phyloP scores from a whole-genome alignment of 192 early-diverging fungal species.

The Coemansia sp. region DNA sequence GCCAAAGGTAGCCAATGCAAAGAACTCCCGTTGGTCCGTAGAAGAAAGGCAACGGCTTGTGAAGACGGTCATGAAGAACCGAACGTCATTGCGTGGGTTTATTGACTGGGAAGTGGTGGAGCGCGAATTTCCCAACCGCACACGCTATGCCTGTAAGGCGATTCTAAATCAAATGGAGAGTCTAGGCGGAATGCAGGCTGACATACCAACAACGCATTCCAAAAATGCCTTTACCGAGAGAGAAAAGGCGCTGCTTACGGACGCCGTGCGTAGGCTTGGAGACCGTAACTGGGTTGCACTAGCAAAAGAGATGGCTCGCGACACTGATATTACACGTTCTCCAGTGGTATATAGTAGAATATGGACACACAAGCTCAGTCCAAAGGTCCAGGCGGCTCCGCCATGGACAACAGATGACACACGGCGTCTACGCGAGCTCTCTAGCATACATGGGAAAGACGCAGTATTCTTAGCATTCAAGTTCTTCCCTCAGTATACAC shows the following conservation, averaged over 20 bases:
- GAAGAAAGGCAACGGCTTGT: not conserved
- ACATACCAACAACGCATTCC: not conserved
- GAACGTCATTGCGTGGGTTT: not conserved
- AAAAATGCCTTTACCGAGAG: not conserved
- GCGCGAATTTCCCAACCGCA: slow-evolving; percentile 12
- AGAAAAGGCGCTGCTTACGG: slow-evolving; percentile 8
- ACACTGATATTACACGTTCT: slow-evolving; percentile 4
- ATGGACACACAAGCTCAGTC: slow-evolving; percentile 23
- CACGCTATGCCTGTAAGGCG: not conserved
- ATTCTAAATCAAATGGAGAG: not conserved
- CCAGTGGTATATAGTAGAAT: not conserved
- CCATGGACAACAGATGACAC: slow-evolving; percentile 15
- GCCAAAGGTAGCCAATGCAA: not conserved
- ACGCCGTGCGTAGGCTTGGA: slow-evolving; percentile 16
- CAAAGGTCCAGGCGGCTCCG: slow-evolving; percentile 26
- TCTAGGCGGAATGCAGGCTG: not conserved
- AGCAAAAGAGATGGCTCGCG: slow-evolving; percentile 13
- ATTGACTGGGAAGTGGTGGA: slow-evolving; percentile 7
- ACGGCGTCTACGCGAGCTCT: slow-evolving; percentile 6
- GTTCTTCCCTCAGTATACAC: slow-evolving; percentile 48
- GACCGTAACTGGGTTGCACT: slow-evolving; percentile 29
- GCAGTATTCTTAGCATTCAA: slow-evolving; percentile 33
- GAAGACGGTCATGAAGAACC: not conserved
- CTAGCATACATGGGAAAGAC: slow-evolving; percentile 26
- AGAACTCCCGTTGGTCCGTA: not conserved